Conservation (phyloP, 2,329 filamentous ascomycete genomes). For the Plectosphaerella plurivora region DNA sequence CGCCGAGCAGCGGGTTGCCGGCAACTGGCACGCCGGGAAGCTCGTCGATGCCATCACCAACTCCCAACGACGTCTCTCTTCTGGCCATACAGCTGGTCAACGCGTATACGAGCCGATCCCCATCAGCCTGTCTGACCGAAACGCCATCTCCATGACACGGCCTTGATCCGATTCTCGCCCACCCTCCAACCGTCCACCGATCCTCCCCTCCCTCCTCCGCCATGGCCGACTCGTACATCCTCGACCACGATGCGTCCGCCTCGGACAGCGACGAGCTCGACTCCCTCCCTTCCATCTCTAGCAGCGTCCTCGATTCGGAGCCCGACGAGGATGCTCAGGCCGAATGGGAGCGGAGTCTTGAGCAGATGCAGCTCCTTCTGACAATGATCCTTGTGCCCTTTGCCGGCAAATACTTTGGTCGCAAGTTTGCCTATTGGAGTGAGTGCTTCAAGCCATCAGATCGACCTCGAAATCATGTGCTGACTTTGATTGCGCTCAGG, state of each 20-base stretch:
- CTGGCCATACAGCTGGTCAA: neutral
- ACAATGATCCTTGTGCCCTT: slow-evolving; percentile 95
- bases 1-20: neutral
- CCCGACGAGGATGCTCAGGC: slow-evolving; percentile 76
- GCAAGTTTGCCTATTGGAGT: slow-evolving; percentile 97
- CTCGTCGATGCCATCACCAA: neutral
- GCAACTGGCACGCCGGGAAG: neutral
- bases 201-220: slow-evolving; percentile 17
- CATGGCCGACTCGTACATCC: slow-evolving; percentile 43
- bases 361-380: slow-evolving; percentile 87
- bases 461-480: slow-evolving; percentile 11
- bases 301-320: slow-evolving; percentile 43
- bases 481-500: slow-evolving; percentile 45
- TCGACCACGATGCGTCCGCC: slow-evolving; percentile 38
- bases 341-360: slow-evolving; percentile 91
- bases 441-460: slow-evolving; percentile 25
- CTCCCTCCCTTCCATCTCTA: slow-evolving; percentile 58
- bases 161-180: neutral
- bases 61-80: neutral
- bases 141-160: neutral
- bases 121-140: neutral
- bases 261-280: slow-evolving; percentile 56
- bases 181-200: neutral
- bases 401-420: slow-evolving; percentile 88
- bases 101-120: neutral